Evolutionary conservation across 176 grass and related monocot species (phyloP), one percentile per base, ranked within the genome.

Genomic region (Avena insularis): DNA sequence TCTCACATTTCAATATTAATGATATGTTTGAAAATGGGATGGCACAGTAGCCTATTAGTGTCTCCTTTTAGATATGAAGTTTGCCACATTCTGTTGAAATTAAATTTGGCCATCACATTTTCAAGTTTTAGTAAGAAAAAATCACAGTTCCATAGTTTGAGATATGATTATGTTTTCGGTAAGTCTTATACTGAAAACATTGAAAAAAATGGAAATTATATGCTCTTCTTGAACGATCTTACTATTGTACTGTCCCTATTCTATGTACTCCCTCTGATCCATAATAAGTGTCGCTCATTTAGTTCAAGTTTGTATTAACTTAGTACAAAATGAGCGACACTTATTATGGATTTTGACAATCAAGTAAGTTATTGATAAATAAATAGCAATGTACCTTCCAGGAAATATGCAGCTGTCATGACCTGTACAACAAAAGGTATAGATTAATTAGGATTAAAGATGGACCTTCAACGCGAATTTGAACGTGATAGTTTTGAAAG

Each of bases 351-450:
- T 35, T 46, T 88, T 45, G 55, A 61, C 27, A 45, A 66, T 64
- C 6, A 79, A 51, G 14, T 33, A 78, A 11, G 64, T 17, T 47
- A 68, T 12, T 60, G 59, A 77, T 38, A 90, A 45, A 83, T 51
- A 74, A 53, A 71, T 35, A 71, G 70, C 0, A 62, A 83, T 61
- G 70, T 88, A 97, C 95, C 95, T 97, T 91, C 95, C 95, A 8
- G 91, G 89, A 91, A 95, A 97, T 79, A 97, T 29, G 80, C 95
- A 97, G 82, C 78, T 88, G 15, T 87, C 95, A 89, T 97, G 93
- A 88, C 93, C 95, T 97, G 87, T 86, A 93, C 33, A 79, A 86
- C 54, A 88, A 79, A 80, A 89, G 8, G 33, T 20, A 54, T 38
- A 9, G 31, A 76, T 69, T 55, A 14, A 12, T 85, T 53, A 86